Base-by-base conservation (phyloP, 129 eudicot genomes). In the Flaveria sonorensis region DNA sequence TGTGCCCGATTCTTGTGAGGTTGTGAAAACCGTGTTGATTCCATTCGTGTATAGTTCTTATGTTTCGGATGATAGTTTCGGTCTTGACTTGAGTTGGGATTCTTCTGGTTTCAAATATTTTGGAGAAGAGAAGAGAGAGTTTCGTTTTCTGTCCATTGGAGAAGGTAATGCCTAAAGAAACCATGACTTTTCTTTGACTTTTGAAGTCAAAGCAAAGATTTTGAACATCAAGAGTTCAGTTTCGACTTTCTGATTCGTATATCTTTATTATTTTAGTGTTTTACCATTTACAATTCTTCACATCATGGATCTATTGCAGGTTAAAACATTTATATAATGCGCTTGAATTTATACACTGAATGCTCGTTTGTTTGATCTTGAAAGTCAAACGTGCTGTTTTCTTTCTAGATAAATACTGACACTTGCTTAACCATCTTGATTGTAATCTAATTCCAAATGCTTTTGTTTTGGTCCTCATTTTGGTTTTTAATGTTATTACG, bases 1-100 rank as follows among this genome's bases (percentile, higher is more conserved):
- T 4, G 66, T 79, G 15, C 88, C 91, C 1, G 39, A 10, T 71
- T 84, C 74, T 75, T 87, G 91, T 64, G 16, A 21, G 19, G 8
- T 19, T 10, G 51, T 84, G 52, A 87, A 79, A 76, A 81, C 83
- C 16, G 83, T 87, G 1, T 75, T 70, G 10, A 84, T 87, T 19
- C 91, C 91, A 1, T 87, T 87, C 71, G 71, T 85, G 43, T 87
- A 87, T 32, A 75, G 81, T 81, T 79, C 84, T 62, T 84, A 81
- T 78, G 43, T 84, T 6, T 79, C 86, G 32, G 91, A 82, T 79
- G 81, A 82, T 28, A 87, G 87, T 74, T 87, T 87, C 26, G 91
- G 91, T 15, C 91, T 87, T 30, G 86, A 80, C 62, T 79, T 87
- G 55, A 84, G 83, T 18, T 87, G 91, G 91, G 79, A 79, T 40